A percentile compares a stretch with the other conserved stretches of the same genome.
These are phyloP conservation scores for Lactifluus echinatus DNA, from an alignment of 768 basidiomycete genomes.

Conservation along the genomic window DNA sequence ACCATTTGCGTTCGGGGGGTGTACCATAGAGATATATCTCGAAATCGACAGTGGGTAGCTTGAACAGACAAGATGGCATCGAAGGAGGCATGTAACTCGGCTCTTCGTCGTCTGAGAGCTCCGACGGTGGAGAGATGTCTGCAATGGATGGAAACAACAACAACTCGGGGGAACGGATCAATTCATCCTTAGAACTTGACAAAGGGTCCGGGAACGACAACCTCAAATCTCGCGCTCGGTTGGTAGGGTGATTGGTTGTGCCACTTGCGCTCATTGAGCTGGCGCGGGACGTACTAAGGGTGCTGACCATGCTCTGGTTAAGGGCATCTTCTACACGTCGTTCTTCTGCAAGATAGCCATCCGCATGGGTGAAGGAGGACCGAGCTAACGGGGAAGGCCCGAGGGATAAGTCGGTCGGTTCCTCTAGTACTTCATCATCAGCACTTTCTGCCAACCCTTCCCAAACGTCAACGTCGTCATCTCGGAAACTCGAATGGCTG, in stretches of 20 bases:
- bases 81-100: not conserved
- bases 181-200: constrained; percentile 57
- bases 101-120: constrained; percentile 21
- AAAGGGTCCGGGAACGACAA: constrained; percentile 81
- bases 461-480: constrained; percentile 68
- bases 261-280: constrained; percentile 39
- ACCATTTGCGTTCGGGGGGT: constrained; percentile 51
- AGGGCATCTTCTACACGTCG: constrained; percentile 62
- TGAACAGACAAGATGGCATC: constrained; percentile 15
- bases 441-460: constrained; percentile 65
- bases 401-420: constrained; percentile 22
- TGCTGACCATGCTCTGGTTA: constrained; percentile 78
- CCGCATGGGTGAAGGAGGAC: not conserved
- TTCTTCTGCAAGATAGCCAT: constrained; percentile 42
- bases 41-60: constrained; percentile 34
- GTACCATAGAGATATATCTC: constrained; percentile 62
- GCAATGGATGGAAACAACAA: constrained; percentile 32
- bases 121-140: constrained; percentile 19
- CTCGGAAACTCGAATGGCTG: constrained; percentile 60
- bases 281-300: constrained; percentile 64
- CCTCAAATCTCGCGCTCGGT: constrained; percentile 63
- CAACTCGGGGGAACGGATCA: constrained; percentile 49
- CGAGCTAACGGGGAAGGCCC: constrained; percentile 11
- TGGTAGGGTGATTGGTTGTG: constrained; percentile 36
- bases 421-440: constrained; percentile 37